Percentiles rank a stretch among this genome's conserved stretches.
These are phyloP conservation scores for Leccinellum rugosiceps DNA, from an alignment of 768 basidiomycete species.

Conservation along the genomic window DNA sequence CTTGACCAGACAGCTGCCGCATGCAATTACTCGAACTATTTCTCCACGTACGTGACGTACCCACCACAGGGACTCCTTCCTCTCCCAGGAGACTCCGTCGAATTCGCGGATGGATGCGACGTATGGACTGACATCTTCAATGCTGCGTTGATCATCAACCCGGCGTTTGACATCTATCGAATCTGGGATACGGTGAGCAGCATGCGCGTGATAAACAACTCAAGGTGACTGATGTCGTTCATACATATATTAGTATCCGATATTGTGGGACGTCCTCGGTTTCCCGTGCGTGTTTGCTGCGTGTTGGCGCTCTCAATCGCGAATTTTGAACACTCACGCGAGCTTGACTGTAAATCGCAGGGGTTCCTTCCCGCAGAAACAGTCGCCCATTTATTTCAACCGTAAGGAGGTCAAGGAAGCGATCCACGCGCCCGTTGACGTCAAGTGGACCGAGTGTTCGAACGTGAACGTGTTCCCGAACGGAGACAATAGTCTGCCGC, in stretches of 20 bases:
- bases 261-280: constrained; percentile 79
- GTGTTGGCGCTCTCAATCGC: not conserved
- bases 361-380: constrained; percentile 52
- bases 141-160: constrained; percentile 60
- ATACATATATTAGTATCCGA: constrained; percentile 41
- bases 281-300: constrained; percentile 56
- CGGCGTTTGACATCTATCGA: constrained; percentile 74
- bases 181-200: constrained; percentile 62
- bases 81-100: constrained; percentile 56
- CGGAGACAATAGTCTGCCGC: constrained; percentile 59
- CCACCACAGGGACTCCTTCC: constrained; percentile 68
- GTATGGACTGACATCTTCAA: constrained; percentile 66
- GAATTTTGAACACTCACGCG: not conserved
- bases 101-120: constrained; percentile 53
- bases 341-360: constrained; percentile 31
- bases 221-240: not conserved
- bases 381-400: constrained; percentile 70
- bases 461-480: constrained; percentile 56
- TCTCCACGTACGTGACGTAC: constrained; percentile 58
- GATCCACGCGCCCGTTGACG: constrained; percentile 64
- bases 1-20: constrained; percentile 48
- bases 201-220: not conserved
- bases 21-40: constrained; percentile 67
- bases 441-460: constrained; percentile 60
- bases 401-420: constrained; percentile 58